Conservation (phyloP, 1,284 basidiomycete species). For the Cryptococcus sp. region DNA sequence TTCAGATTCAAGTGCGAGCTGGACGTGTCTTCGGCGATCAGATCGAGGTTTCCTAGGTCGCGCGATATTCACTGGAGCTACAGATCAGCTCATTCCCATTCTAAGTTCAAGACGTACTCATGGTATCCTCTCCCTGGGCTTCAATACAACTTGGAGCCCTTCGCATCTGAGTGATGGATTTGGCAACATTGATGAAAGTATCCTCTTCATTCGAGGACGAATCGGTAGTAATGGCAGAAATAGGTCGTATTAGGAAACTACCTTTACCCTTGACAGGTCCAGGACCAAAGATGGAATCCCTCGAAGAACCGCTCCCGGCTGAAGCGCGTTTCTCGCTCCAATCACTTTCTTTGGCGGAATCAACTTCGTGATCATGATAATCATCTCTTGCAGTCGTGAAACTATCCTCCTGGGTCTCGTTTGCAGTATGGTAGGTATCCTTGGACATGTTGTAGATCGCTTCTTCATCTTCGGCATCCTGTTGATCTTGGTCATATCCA, state of each 20-base stretch:
- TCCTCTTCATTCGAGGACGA: slow-evolving; percentile 20
- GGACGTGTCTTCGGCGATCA: slow-evolving; percentile 19
- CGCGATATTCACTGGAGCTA: slow-evolving; percentile 19
- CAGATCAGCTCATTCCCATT: slow-evolving; percentile 23
- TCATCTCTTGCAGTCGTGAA: slow-evolving; percentile 61
- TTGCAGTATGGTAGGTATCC: slow-evolving; percentile 23
- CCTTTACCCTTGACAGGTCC: background rate
- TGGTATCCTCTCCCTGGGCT: background rate
- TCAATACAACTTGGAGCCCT: background rate
- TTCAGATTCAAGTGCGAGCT: slow-evolving; percentile 15
- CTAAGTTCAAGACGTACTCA: background rate
- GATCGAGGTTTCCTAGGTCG: slow-evolving; percentile 20
- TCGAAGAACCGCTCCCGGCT: slow-evolving; percentile 13
- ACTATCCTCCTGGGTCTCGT: slow-evolving; percentile 24
- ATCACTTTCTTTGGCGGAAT: background rate
- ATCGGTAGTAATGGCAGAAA: slow-evolving; percentile 22
- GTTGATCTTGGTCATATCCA: slow-evolving; percentile 12
- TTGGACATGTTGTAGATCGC: background rate
- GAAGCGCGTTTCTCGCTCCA: slow-evolving; percentile 34
- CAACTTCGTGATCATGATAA: slow-evolving; percentile 55
- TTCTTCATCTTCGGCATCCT: background rate
- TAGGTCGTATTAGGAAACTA: slow-evolving; percentile 26
- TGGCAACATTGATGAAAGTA: slow-evolving; percentile 23
- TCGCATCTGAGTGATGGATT: background rate
- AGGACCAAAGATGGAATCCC: background rate